Percentiles rank a stretch among this genome's conserved stretches.
phyloP scores from a whole-genome alignment of 1,284 basidiomycete species.

The Wallemia ichthyophaga region DNA sequence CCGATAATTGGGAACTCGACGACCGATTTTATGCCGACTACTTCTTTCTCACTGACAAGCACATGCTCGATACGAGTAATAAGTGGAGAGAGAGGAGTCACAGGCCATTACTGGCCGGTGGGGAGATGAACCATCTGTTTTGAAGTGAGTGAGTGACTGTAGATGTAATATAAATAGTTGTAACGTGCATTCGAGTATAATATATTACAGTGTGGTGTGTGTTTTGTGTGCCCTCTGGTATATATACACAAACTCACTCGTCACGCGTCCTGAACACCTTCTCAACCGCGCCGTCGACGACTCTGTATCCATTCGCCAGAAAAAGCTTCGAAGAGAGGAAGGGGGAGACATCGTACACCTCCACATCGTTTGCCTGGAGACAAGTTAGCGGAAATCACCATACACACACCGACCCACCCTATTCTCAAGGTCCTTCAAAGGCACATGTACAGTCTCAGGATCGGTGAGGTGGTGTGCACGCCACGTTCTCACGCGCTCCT shows the following conservation, averaged over 20 bases:
- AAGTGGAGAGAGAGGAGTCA: neutral
- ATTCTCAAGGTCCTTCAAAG: slow-evolving; percentile 47
- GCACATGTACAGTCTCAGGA: slow-evolving; percentile 40
- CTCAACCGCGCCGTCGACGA: slow-evolving; percentile 7
- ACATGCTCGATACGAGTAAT: neutral
- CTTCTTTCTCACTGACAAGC: neutral
- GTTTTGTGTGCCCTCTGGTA: no score
- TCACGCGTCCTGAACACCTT: slow-evolving; percentile 6
- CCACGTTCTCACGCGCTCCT: slow-evolving; percentile 66
- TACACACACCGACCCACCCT: slow-evolving; percentile 30
- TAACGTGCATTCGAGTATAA: no score
- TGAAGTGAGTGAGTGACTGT: no score
- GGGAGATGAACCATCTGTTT: no score
- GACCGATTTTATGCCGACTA: neutral
- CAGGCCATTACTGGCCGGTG: neutral
- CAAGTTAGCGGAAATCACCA: no score
- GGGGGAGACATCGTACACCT: slow-evolving; percentile 63
- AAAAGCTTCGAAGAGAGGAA: slow-evolving; percentile 70
- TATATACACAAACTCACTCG: no score
- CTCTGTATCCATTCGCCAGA: slow-evolving; percentile 57
- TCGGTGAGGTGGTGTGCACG: slow-evolving; percentile 43
- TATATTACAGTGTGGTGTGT: no score
- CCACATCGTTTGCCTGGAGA: slow-evolving; percentile 85
- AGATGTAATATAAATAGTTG: no score
- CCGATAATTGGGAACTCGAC: neutral